Base-by-base conservation (phyloP, 352 stramenopile genomes). In the Phytophthora sansomeana region DNA sequence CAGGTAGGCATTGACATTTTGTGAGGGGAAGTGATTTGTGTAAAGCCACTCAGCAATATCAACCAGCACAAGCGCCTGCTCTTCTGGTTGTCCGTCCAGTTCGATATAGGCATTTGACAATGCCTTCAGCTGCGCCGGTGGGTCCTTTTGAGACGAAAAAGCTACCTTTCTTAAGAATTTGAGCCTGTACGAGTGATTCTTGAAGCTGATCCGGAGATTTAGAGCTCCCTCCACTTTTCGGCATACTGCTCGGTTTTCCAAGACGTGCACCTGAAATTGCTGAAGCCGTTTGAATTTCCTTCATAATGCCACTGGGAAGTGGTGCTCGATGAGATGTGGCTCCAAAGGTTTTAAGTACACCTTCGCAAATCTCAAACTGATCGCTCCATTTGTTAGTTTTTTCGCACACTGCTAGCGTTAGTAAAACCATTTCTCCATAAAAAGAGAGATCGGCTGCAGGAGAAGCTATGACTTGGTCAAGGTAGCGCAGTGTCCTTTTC, bases 31-130 rank as follows among this genome's bases (percentile, higher is more conserved):
- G 4, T 84, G 78, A 36, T 91, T 90, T 1, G 87, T 85, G 53
- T 85, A 83, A 21, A 96, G 57, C 89, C 89, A 97, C 61, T 97
- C 90, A 5, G 83, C 89, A 47, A 97, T 83, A 39, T 97, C 89
- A 0, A 97, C 58, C 16, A 96, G 58, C 21, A 90, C 58, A 14
- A 90, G 42, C 8, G 81, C 64, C 47, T 91, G 81, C 46, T 91
- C 77, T 63, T 97, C 89, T 14, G 72, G 41, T 26, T 72, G 77
- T 11, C 74, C 83, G 6, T 84, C 75, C 4, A 97, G 63, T 35
- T 83, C 74, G 13, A 82, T 72, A 29, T 92, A 76, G 1, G 90
- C 89, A 5, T 68, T 74, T 2, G 74, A 72, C 1, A 93, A 53
- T 5, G 77, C 68, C 47, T 88, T 87, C 1, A 93, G 72, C 48